Evolutionary conservation across 2,329 filamentous ascomycete species (phyloP).

Genomic region (Pseudopyrenochaeta lycopersici): DNA sequence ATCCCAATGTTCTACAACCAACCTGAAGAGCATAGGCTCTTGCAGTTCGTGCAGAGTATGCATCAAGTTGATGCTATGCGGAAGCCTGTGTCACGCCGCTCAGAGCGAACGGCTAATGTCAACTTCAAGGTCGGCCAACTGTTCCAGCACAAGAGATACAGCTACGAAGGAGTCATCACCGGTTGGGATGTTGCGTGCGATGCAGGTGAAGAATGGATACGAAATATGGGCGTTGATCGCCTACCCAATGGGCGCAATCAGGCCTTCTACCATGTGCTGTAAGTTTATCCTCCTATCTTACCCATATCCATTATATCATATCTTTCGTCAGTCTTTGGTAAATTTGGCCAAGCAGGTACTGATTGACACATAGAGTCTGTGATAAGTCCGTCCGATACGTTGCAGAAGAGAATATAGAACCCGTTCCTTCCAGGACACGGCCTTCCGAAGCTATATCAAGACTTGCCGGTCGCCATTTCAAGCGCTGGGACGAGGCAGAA

Average conservation of each 20-base stretch:
- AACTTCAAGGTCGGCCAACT: slow-evolving; percentile 73
- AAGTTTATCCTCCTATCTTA: slow-evolving; percentile 56
- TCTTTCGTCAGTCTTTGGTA: not conserved
- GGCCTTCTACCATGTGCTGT: slow-evolving; percentile 89
- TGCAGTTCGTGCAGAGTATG: slow-evolving; percentile 64
- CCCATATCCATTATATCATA: not conserved
- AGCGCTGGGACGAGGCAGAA: slow-evolving; percentile 75
- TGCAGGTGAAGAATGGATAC: slow-evolving; percentile 69
- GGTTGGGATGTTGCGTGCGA: slow-evolving; percentile 79
- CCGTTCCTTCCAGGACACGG: slow-evolving; percentile 36
- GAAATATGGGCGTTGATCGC: slow-evolving; percentile 68
- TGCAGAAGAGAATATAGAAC: slow-evolving; percentile 80
- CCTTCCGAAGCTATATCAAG: slow-evolving; percentile 69
- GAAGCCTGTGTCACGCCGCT: slow-evolving; percentile 47
- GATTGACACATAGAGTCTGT: slow-evolving; percentile 60
- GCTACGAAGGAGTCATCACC: slow-evolving; percentile 81
- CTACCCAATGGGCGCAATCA: slow-evolving; percentile 69
- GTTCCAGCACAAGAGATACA: slow-evolving; percentile 82
- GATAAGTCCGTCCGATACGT: slow-evolving; percentile 78
- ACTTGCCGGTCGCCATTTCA: slow-evolving; percentile 86
- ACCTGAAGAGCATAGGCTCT: slow-evolving; percentile 63
- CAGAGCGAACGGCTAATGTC: slow-evolving; percentile 23
- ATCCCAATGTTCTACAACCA: slow-evolving; percentile 66
- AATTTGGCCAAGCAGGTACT: not conserved
- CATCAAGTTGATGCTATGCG: slow-evolving; percentile 64